Conservation (phyloP, 441 rosid genomes). For the Pelargonium citronellum region DNA sequence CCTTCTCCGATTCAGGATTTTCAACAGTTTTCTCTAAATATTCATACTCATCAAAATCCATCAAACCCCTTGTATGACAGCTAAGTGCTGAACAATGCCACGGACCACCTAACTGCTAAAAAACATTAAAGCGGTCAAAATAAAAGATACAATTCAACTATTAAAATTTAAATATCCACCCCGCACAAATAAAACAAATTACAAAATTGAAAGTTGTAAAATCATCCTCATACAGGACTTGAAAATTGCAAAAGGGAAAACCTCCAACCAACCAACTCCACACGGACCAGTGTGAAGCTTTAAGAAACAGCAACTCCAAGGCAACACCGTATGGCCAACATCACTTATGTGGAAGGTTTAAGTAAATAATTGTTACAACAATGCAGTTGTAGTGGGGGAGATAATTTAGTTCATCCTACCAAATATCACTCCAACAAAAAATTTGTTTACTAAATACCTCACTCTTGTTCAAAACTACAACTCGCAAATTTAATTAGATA, state of each 20-base stretch:
- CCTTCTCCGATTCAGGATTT: slow-evolving; percentile 44
- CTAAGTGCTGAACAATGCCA: background rate
- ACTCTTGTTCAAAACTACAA: background rate
- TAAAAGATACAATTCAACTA: background rate
- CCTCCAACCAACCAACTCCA: background rate
- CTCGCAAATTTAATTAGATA: background rate
- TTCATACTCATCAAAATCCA: slow-evolving; percentile 98
- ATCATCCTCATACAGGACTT: background rate
- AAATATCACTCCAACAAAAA: background rate
- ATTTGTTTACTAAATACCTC: background rate
- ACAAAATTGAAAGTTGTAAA: background rate
- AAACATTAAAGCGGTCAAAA: background rate
- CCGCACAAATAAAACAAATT: background rate
- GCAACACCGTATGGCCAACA: background rate
- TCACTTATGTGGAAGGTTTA: background rate
- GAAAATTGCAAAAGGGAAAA: background rate
- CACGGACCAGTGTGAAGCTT: background rate
- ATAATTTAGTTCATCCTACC: background rate
- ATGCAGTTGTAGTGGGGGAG: background rate
- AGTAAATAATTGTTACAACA: background rate
- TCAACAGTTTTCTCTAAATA: slow-evolving; percentile 91
- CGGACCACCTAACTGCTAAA: background rate
- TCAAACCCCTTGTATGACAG: slow-evolving; percentile 13
- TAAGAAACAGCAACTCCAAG: background rate
- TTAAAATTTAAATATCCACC: background rate